These are phyloP conservation scores for Beauveria sp. DNA, from an alignment of 2,329 filamentous ascomycete species.

Conservation along the genomic window DNA sequence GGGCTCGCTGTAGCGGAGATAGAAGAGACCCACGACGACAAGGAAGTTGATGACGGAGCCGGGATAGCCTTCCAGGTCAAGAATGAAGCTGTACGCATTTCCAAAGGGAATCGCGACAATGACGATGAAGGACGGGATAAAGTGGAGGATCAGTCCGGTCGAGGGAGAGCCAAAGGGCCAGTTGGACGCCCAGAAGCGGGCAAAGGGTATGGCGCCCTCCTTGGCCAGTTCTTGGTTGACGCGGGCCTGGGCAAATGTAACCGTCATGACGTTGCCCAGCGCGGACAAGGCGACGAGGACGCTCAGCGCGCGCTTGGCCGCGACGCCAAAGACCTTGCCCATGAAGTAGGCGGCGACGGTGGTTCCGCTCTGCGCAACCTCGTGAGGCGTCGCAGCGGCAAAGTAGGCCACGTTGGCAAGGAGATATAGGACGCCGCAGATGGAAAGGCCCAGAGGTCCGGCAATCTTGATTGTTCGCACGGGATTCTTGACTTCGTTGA, in stretches of 20 bases:
- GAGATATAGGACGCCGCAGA: conserved; percentile 14
- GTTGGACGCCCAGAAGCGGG: conserved; percentile 15
- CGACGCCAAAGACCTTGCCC: conserved; percentile 14
- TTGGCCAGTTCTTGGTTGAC: conserved; percentile 16
- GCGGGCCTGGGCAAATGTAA: conserved; percentile 15
- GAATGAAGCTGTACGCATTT: conserved; percentile 15
- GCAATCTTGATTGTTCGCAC: conserved; percentile 15
- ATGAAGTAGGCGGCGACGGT: conserved; percentile 16
- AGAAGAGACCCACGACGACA: conserved; percentile 15
- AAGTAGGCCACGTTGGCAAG: conserved; percentile 16
- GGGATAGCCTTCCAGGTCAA: conserved; percentile 14
- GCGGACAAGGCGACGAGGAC: conserved; percentile 15
- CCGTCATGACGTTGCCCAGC: conserved; percentile 15
- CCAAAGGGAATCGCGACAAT: conserved; percentile 17
- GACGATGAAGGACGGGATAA: conserved; percentile 15
- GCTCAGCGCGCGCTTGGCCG: conserved; percentile 14
- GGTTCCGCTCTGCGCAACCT: conserved; percentile 14
- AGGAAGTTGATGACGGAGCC: conserved; percentile 14
- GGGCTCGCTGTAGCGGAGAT: conserved; percentile 14
- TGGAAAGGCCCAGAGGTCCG: conserved; percentile 14
- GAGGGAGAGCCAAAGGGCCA: conserved; percentile 15
- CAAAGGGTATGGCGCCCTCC: conserved; percentile 13
- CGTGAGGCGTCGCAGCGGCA: conserved; percentile 12
- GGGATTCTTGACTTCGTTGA: conserved; percentile 15
- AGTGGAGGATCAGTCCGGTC: conserved; percentile 13